Evolutionary conservation across 768 basidiomycete species (phyloP).

Genomic region (Nidularia pulvinata): DNA sequence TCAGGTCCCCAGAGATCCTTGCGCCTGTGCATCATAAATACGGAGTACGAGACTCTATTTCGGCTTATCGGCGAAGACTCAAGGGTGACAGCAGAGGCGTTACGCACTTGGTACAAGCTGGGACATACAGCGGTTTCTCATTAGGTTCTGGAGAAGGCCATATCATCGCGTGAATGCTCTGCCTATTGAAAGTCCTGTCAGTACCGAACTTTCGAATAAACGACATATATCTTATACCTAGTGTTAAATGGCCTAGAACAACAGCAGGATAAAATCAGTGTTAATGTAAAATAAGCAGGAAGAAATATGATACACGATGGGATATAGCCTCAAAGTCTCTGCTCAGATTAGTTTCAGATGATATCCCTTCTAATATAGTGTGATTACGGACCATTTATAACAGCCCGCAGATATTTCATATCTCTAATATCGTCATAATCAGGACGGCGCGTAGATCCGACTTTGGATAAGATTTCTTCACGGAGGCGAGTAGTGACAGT

Average conservation of each 20-base stretch:
- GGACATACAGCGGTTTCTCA: conserved; percentile 53
- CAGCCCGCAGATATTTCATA: conserved; percentile 65
- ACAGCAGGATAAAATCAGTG: background rate
- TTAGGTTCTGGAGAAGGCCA: conserved; percentile 44
- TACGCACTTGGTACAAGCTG: conserved; percentile 42
- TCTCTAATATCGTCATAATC: conserved; percentile 56
- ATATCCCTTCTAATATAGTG: no score
- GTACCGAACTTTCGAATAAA: background rate
- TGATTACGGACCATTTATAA: conserved; percentile 67
- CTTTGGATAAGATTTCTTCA: conserved; percentile 51
- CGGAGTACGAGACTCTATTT: conserved; percentile 46
- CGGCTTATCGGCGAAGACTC: background rate
- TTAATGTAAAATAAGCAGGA: background rate
- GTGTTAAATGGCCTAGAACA: conserved; percentile 41
- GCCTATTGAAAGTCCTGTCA: conserved; percentile 22
- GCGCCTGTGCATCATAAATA: conserved; percentile 66
- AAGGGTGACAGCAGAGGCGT: background rate
- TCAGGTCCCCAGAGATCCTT: conserved; percentile 74
- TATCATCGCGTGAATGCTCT: conserved; percentile 44
- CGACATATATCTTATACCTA: conserved; percentile 22
- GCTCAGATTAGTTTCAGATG: background rate
- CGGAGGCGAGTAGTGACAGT: conserved; percentile 44
- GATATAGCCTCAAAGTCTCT: conserved; percentile 59
- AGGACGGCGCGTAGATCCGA: conserved; percentile 48
- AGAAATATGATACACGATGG: conserved; percentile 38